phyloP scores from a whole-genome alignment of 371 early-diverging fungal species.

The Mucor saturninus region DNA sequence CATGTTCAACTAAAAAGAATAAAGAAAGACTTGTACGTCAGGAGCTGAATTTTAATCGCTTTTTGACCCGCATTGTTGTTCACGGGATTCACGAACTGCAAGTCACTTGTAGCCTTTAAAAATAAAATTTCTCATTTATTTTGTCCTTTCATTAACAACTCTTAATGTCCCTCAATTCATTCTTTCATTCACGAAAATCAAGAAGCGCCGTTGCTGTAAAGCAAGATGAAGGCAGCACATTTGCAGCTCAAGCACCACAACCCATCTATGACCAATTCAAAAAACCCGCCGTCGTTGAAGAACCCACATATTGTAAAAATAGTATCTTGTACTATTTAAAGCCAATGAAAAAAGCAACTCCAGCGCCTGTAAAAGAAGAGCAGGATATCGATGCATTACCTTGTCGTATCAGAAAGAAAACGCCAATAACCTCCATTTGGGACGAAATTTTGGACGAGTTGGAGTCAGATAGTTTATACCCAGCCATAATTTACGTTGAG shows the following conservation, averaged over 20 bases:
- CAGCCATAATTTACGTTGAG: too few relatives aligned
- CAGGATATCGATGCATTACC: too few relatives aligned
- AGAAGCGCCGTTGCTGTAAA: neutral
- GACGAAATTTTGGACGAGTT: too few relatives aligned
- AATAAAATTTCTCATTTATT: neutral
- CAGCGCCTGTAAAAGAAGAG: neutral
- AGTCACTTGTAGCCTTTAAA: neutral
- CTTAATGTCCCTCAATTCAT: conserved; percentile 14
- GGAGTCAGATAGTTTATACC: too few relatives aligned
- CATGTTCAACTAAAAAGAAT: neutral
- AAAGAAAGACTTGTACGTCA: too few relatives aligned
- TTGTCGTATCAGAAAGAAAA: too few relatives aligned
- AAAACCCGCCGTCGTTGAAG: neutral
- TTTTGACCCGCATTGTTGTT: neutral
- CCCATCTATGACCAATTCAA: conserved; percentile 4
- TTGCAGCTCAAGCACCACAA: conserved; percentile 14
- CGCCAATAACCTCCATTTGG: too few relatives aligned
- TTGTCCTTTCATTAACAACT: neutral
- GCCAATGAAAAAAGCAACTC: neutral
- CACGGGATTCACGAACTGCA: neutral
- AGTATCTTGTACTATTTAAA: conserved; percentile 10
- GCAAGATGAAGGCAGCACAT: neutral
- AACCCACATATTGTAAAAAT: neutral
- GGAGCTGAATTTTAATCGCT: neutral
- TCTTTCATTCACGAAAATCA: conserved; percentile 11